Percentiles rank a stretch among this genome's conserved stretches.
phyloP scores from a whole-genome alignment of 345 rosid species.

The Erysimum cheiranthoides region DNA sequence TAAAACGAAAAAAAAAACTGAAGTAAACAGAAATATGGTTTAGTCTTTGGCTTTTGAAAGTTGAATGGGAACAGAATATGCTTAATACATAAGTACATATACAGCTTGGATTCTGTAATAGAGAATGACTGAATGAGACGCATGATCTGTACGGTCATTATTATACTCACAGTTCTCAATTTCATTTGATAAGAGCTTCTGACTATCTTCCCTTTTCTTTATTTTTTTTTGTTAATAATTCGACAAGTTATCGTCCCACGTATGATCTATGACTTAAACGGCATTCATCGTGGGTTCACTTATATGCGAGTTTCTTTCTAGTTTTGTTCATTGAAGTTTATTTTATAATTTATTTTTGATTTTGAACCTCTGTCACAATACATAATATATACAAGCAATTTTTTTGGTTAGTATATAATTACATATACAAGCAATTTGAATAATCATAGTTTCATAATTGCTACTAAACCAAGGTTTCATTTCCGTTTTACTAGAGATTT shows the following conservation, averaged over 20 bases:
- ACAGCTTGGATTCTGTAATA: constrained; percentile 24
- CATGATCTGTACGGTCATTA: constrained; percentile 41
- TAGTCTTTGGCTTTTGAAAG: constrained; percentile 19
- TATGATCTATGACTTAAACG: neutral
- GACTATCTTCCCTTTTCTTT: constrained; percentile 28
- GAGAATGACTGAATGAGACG: constrained; percentile 22
- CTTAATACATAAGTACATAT: neutral
- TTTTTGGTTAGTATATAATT: too few relatives aligned
- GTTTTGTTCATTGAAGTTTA: too few relatives aligned
- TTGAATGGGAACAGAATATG: constrained; percentile 13
- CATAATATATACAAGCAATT: neutral
- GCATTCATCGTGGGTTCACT: constrained; percentile 22
- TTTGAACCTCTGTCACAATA: neutral
- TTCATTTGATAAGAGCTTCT: constrained; percentile 41
- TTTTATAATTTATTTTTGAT: neutral
- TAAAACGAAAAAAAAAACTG: neutral
- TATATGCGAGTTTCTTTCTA: neutral
- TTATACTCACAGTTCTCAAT: constrained; percentile 17
- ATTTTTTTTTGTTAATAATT: neutral
- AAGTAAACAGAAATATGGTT: neutral
- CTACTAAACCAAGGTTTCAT: neutral
- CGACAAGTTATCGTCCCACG: constrained; percentile 23
- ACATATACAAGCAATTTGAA: too few relatives aligned
- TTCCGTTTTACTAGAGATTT: neutral
- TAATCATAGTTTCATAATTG: neutral